Evolutionary conservation across 371 early-diverging fungal genomes (phyloP).

Genomic region (Lichtheimia ornata): DNA sequence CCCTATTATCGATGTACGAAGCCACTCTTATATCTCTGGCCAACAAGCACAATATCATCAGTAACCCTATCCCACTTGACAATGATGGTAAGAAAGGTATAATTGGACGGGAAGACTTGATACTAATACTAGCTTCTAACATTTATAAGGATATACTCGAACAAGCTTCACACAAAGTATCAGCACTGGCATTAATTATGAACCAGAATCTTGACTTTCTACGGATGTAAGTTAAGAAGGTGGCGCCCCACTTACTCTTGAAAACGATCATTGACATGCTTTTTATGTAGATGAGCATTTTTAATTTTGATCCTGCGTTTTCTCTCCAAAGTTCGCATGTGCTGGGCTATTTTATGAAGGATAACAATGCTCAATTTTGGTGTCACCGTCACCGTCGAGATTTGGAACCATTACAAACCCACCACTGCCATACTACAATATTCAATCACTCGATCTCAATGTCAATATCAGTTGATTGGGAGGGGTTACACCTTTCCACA

Average conservation of each 20-base stretch:
- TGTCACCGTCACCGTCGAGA: conserved; percentile 41
- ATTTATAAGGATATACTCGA: conserved; percentile 57
- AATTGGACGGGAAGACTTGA: neutral
- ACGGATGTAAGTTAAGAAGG: conserved; percentile 41
- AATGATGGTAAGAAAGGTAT: conserved; percentile 69
- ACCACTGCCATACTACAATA: conserved; percentile 53
- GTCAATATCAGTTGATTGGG: too few species aligned
- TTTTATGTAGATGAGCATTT: conserved; percentile 35
- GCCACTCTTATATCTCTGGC: too few species aligned
- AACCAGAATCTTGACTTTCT: conserved; percentile 63
- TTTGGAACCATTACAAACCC: conserved; percentile 68
- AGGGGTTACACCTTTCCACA: too few species aligned
- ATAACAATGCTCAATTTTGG: conserved; percentile 63
- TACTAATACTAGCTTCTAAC: conserved; percentile 35
- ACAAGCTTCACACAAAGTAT: conserved; percentile 42
- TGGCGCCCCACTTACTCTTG: neutral
- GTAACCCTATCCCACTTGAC: conserved; percentile 68
- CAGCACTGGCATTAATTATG: conserved; percentile 59
- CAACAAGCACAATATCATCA: conserved; percentile 88
- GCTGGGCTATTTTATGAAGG: conserved; percentile 62
- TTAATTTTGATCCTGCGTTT: conserved; percentile 46
- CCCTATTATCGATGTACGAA: too few species aligned
- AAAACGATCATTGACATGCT: neutral
- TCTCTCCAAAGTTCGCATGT: conserved; percentile 71
- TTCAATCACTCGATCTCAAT: too few species aligned